Evolutionary conservation across 306 rosid species (phyloP).

Genomic region (Oxytropis ochrocephala): DNA sequence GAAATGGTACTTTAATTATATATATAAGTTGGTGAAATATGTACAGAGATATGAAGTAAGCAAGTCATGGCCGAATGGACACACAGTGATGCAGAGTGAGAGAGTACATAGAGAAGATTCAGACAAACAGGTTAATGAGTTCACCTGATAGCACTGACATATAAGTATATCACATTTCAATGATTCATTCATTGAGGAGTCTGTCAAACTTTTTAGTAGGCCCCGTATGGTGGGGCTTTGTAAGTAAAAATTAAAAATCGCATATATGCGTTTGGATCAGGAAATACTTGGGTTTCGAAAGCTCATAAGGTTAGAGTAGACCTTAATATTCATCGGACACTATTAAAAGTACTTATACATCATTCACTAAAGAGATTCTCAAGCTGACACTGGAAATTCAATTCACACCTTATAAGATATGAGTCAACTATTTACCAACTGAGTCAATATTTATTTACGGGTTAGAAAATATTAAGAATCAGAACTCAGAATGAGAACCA

Average conservation of each 20-base stretch:
- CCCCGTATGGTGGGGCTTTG: conserved; percentile 18
- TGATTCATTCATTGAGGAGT: conserved; percentile 20
- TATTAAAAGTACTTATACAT: too few relatives aligned
- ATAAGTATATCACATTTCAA: conserved; percentile 20
- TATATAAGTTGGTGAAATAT: not conserved
- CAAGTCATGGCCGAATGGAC: not conserved
- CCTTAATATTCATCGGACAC: too few relatives aligned
- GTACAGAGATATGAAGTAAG: not conserved
- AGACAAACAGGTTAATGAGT: conserved; percentile 5
- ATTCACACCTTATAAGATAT: too few relatives aligned
- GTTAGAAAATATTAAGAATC: too few relatives aligned
- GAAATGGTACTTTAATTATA: not conserved
- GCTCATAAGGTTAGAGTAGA: too few relatives aligned
- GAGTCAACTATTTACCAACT: too few relatives aligned
- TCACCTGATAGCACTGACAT: conserved; percentile 27
- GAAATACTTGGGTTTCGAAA: too few relatives aligned
- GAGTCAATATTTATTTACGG: too few relatives aligned
- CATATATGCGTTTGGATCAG: conserved; percentile 27
- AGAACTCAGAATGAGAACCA: conserved; percentile 20
- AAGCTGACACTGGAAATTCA: too few relatives aligned
- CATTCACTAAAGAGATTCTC: too few relatives aligned
- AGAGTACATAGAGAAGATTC: not conserved
- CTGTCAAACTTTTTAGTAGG: conserved; percentile 16
- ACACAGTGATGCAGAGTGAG: not conserved
- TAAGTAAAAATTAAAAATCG: not conserved